Evolutionary conservation across 2,329 filamentous ascomycete species (phyloP).

Genomic region (Arthrobotrys iridis): DNA sequence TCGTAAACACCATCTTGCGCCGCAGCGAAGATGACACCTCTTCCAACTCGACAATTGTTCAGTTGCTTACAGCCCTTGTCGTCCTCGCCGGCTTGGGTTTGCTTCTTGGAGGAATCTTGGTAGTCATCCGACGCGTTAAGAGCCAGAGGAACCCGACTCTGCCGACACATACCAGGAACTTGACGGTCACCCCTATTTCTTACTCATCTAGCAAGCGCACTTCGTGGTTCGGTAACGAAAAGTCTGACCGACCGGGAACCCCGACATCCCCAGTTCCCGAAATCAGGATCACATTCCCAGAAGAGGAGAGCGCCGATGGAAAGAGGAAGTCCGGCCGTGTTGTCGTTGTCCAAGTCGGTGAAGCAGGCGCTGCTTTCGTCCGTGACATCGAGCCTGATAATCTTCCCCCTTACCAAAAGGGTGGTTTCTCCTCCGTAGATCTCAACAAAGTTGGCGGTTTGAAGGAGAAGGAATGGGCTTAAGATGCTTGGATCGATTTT

Average conservation of each 20-base stretch:
- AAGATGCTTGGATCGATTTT: conserved; percentile 24
- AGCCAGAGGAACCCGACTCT: conserved; percentile 63
- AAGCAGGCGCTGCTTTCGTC: conserved; percentile 80
- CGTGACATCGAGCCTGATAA: conserved; percentile 76
- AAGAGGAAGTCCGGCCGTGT: conserved; percentile 85
- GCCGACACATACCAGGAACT: conserved; percentile 58
- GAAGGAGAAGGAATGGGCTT: conserved; percentile 78
- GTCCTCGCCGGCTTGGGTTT: conserved; percentile 79
- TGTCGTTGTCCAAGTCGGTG: conserved; percentile 89
- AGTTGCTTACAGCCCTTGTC: conserved; percentile 81
- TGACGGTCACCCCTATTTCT: conserved; percentile 67
- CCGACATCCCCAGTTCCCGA: conserved; percentile 86
- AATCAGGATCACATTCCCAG: conserved; percentile 97
- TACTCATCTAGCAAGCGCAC: conserved; percentile 47
- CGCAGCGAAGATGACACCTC: conserved; percentile 63
- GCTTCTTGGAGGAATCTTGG: conserved; percentile 73
- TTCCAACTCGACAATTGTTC: conserved; percentile 71
- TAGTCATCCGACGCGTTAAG: conserved; percentile 76
- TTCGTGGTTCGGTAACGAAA: conserved; percentile 56
- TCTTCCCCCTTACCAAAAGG: conserved; percentile 81
- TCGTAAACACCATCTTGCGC: conserved; percentile 56
- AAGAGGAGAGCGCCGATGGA: conserved; percentile 88
- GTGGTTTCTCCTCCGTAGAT: conserved; percentile 92
- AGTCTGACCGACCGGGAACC: conserved; percentile 61
- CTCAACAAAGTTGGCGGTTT: conserved; percentile 93